A percentile compares a stretch with the other conserved stretches of the same genome.
These are phyloP conservation scores for Aegilops umbellulata DNA, from an alignment of 176 grass and related monocot species.

Conservation along the genomic window DNA sequence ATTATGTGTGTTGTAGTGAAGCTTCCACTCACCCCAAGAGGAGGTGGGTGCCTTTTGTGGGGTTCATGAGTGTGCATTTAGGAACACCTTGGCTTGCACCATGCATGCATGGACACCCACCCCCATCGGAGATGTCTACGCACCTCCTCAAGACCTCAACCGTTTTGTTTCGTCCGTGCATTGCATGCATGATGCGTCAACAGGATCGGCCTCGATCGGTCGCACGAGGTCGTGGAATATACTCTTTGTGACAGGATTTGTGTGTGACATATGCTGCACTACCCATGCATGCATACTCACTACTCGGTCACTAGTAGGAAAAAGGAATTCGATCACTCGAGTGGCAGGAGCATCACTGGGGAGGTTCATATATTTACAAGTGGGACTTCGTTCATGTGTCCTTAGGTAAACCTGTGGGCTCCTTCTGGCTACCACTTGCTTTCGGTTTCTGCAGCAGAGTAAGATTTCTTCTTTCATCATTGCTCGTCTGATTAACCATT, in stretches of 20 bases:
- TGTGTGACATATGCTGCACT: neutral
- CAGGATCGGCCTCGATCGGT: neutral
- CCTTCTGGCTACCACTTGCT: neutral
- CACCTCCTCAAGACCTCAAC: neutral
- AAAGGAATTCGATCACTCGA: neutral
- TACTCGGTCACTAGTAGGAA: neutral
- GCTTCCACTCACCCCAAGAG: conserved; percentile 39
- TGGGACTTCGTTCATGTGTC: no score
- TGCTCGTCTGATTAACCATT: neutral
- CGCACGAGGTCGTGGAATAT: neutral
- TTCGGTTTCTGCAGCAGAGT: neutral
- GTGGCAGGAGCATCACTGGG: neutral
- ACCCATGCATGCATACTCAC: neutral
- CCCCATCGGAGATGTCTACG: neutral
- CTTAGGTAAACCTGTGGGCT: neutral
- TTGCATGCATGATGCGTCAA: neutral
- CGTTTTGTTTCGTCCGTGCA: conserved; percentile 4
- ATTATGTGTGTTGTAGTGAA: conserved; percentile 20
- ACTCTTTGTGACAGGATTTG: neutral
- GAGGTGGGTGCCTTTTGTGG: neutral
- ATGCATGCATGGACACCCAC: neutral
- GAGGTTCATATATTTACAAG: no score
- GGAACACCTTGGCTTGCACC: conserved; percentile 21
- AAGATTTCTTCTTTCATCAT: neutral
- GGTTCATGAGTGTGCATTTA: neutral